Conservation (phyloP, 306 rosid species). For the Fragaria vesca region DNA sequence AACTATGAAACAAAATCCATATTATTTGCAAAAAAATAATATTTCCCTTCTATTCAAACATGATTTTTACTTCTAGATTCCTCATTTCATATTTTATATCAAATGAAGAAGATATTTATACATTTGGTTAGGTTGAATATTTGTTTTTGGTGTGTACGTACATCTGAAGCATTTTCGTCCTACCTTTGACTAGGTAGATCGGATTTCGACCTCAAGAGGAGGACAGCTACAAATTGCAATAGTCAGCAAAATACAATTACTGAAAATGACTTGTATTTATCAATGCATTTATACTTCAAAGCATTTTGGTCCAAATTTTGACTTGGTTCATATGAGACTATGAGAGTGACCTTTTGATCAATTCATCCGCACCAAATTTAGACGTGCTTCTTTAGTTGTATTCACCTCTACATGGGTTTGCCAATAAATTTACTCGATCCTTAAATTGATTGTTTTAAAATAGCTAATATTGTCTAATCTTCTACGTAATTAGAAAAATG, state of each 20-base stretch:
- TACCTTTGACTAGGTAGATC: neutral
- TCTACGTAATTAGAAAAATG: too few species aligned
- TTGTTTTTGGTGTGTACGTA: neutral
- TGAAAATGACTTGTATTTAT: conserved; percentile 8
- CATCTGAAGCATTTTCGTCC: neutral
- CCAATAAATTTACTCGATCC: too few species aligned
- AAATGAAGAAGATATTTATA: neutral
- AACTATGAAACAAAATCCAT: too few species aligned
- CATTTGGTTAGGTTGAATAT: neutral
- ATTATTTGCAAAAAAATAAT: too few species aligned
- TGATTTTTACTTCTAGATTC: neutral
- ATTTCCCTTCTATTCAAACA: neutral
- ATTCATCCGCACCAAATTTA: neutral
- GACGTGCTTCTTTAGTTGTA: neutral
- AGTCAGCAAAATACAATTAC: conserved; percentile 15
- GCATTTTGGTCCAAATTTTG: conserved; percentile 21
- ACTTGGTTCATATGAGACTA: conserved; percentile 21
- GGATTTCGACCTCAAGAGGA: neutral
- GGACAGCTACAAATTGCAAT: conserved; percentile 1
- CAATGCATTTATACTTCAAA: neutral
- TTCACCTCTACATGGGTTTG: neutral
- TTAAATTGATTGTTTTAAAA: too few species aligned
- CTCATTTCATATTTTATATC: neutral
- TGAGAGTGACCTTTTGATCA: conserved; percentile 15
- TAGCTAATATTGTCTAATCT: too few species aligned